Conservation (phyloP, 2,329 filamentous ascomycete species). For the Talaromyces sp. region DNA sequence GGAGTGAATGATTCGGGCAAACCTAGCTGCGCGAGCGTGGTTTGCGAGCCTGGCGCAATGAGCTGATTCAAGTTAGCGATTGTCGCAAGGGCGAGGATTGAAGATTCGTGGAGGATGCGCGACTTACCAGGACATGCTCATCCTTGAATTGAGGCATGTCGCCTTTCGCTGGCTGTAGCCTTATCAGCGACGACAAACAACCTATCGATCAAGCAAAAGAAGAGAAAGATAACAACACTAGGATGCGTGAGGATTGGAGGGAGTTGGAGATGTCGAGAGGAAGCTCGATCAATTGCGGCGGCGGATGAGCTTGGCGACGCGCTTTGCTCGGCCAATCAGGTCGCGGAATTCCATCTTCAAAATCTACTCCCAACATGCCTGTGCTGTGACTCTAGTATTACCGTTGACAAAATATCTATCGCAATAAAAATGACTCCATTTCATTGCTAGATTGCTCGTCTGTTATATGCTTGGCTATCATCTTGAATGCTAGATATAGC, state of each 20-base stretch:
- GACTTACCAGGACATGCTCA: constrained; percentile 50
- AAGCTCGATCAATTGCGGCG: constrained; percentile 11
- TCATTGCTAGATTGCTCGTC: neutral
- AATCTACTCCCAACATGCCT: neutral
- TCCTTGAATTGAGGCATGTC: constrained; percentile 52
- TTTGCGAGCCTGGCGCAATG: constrained; percentile 70
- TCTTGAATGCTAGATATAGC: neutral
- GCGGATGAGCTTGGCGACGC: constrained; percentile 9
- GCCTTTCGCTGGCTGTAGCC: constrained; percentile 10
- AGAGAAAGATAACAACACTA: constrained; percentile 4
- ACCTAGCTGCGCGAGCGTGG: constrained; percentile 85
- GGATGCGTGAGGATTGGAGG: constrained; percentile 3
- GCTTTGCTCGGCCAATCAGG: neutral
- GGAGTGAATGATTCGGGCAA: constrained; percentile 88
- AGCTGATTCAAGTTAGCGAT: constrained; percentile 32
- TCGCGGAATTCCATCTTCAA: neutral
- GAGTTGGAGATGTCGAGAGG: constrained; percentile 18
- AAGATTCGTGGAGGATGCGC: neutral
- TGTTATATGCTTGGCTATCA: neutral
- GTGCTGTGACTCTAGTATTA: neutral
- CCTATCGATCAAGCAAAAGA: neutral
- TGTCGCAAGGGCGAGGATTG: neutral
- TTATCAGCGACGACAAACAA: neutral
- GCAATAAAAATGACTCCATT: too few species aligned
- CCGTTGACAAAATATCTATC: neutral